Conservation (phyloP, 2,329 filamentous ascomycete species). For the Lasiodiplodia sp. region DNA sequence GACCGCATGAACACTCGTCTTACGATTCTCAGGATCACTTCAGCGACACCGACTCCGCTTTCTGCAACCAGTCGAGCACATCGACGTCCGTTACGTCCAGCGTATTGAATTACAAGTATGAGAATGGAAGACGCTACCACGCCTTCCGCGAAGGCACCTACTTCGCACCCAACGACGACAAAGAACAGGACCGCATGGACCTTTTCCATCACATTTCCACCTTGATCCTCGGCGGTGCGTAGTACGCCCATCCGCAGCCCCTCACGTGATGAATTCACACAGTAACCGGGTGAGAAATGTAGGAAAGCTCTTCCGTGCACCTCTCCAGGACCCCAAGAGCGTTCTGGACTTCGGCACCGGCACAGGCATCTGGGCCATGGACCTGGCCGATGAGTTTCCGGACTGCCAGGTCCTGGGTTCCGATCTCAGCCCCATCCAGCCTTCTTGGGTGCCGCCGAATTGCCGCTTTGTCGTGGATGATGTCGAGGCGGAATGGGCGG, state of each 20-base stretch:
- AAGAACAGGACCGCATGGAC: conserved; percentile 47
- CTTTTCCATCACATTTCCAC: conserved; percentile 49
- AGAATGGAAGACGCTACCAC: conserved; percentile 30
- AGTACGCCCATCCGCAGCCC: conserved; percentile 29
- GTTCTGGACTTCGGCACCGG: conserved; percentile 47
- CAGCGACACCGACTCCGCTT: conserved; percentile 12
- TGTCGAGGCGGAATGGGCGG: conserved; percentile 39
- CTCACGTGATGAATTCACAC: background rate
- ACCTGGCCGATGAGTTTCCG: conserved; percentile 30
- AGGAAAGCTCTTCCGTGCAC: conserved; percentile 9
- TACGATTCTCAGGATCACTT: background rate
- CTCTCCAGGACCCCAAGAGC: background rate
- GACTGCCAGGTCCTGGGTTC: conserved; percentile 45
- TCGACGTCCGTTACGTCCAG: conserved; percentile 46
- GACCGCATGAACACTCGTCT: background rate
- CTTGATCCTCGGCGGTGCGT: conserved; percentile 41
- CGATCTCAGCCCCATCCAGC: conserved; percentile 48
- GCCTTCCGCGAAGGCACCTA: conserved; percentile 45
- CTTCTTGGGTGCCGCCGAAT: conserved; percentile 48
- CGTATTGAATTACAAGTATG: conserved; percentile 39
- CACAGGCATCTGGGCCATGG: conserved; percentile 37
- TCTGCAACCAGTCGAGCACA: conserved; percentile 24
- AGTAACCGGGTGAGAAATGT: too few relatives aligned
- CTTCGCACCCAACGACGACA: conserved; percentile 47
- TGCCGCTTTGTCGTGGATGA: conserved; percentile 50